Evolutionary conservation across 352 stramenopile genomes (phyloP).

Genomic region (Globisporangium nagaii): DNA sequence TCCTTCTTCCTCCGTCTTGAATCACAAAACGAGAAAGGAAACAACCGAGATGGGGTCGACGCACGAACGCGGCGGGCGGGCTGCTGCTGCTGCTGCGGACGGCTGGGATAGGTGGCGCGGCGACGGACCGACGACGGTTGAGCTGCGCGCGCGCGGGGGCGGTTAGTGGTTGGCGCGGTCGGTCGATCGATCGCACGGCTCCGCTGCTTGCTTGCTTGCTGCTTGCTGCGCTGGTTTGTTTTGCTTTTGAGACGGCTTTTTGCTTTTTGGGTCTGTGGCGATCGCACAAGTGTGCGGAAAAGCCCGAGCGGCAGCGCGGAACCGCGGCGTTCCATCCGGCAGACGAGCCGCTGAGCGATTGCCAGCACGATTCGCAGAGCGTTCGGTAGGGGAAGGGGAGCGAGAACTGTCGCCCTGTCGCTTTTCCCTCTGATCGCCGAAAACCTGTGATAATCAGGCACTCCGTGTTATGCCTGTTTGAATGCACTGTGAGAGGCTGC

Average conservation of each 20-base stretch:
- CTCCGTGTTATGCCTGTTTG: no score
- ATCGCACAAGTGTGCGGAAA: no score
- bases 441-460: background rate
- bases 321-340: background rate
- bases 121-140: background rate
- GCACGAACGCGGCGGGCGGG: background rate
- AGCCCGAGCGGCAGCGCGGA: background rate
- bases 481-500: no score
- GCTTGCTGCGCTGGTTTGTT: background rate
- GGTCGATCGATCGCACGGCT: no score
- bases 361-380: background rate
- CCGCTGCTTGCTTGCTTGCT: no score
- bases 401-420: background rate
- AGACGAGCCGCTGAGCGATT: background rate
- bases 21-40: background rate
- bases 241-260: background rate
- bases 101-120: background rate
- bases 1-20: slow-evolving; percentile 6
- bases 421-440: background rate
- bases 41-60: background rate
- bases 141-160: no score
- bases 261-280: background rate
- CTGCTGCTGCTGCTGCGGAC: background rate
- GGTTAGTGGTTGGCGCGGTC: no score
- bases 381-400: background rate